Evolutionary conservation across 2,329 filamentous ascomycete genomes (phyloP).

Genomic region (Xylariaceae sp.): DNA sequence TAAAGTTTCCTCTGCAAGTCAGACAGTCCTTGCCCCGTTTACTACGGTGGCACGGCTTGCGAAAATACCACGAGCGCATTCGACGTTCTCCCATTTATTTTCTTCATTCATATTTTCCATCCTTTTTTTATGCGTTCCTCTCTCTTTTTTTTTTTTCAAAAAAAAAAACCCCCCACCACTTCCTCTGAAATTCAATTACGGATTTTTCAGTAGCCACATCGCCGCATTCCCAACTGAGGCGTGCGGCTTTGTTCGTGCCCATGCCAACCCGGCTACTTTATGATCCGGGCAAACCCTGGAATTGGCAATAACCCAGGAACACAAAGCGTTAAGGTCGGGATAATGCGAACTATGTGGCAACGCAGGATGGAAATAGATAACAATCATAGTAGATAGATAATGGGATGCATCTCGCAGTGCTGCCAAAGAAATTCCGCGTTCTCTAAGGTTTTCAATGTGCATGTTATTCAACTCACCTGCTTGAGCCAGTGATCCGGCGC

Average conservation of each 20-base stretch:
- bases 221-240: neutral
- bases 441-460: neutral
- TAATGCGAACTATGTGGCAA: neutral
- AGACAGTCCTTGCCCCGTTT: constrained; percentile 16
- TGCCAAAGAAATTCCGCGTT: neutral
- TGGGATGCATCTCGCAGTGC: neutral
- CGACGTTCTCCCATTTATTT: constrained; percentile 1
- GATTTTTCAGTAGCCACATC: constrained; percentile 1
- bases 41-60: constrained; percentile 15
- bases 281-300: neutral
- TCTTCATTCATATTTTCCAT: neutral
- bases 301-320: constrained; percentile 1
- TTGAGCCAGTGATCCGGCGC: constrained; percentile 34
- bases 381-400: constrained; percentile 7
- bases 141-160: neutral
- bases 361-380: constrained; percentile 1
- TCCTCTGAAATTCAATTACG: neutral
- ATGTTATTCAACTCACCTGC: constrained; percentile 26
- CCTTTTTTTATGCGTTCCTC: neutral
- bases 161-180: neutral
- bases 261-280: neutral
- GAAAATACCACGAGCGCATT: constrained; percentile 6
- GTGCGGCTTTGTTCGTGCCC: constrained; percentile 5
- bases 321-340: constrained; percentile 2
- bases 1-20: constrained; percentile 4